Base-by-base conservation (phyloP, 345 rosid species). In the Nephelium lappaceum region DNA sequence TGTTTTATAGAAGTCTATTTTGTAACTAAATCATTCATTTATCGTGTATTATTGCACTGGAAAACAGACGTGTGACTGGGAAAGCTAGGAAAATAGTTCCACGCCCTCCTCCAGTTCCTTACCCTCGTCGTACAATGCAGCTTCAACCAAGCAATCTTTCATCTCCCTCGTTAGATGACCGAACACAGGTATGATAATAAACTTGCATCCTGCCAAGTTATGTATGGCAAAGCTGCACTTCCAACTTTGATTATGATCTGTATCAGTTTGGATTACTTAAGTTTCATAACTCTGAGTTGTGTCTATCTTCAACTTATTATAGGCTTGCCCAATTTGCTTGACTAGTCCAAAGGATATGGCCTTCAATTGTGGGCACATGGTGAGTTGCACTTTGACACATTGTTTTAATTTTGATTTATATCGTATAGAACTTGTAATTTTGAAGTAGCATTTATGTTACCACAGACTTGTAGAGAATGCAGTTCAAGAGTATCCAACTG, bases 311-410 rank as follows among this genome's bases (percentile, higher is more conserved):
- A 39, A 42, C 27, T 66, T 73, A 71, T 75, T 70, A 76, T 73
- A 93, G 97, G 84, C 67, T 43, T 92, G 95, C 80, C 93, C 97
- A 16, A 85, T 92, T 79, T 93, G 97, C 83, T 88, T 91, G 71
- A 87, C 91, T 0, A 86, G 78, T 67, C 80, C 64, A 23, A 90
- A 91, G 72, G 87, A 92, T 74, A 71, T 88, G 86, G 94, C 97
- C 57, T 92, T 91, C 27, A 78, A 80, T 36, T 91, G 97, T 64
- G 95, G 97, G 43, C 97, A 94, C 85, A 88, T 85, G 94, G 98
- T 92, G 76, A 84, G 92, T 78, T 72, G 72, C 75, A 49, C 19
- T 49, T 27, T 53, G 3, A 27, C 31, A 47, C 3, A 36, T 31
- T 3, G 43, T 19, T 49, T 77, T 72, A 36, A 39, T 21, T 64